These are phyloP conservation scores for Misopates orontium DNA, from an alignment of 257 asterid genomes.

Conservation along the genomic window DNA sequence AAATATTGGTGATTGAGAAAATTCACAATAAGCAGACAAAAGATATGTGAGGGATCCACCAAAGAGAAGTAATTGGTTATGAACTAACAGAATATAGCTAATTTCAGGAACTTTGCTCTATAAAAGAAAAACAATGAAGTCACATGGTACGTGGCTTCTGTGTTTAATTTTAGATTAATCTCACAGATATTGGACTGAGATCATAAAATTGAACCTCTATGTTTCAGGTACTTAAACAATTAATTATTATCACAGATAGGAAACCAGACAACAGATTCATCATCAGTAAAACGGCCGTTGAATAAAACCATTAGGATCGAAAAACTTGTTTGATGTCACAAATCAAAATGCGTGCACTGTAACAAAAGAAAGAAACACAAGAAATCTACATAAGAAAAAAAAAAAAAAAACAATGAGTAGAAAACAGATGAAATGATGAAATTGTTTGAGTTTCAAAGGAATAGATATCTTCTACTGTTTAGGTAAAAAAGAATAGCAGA, in stretches of 20 bases:
- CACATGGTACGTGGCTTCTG: background rate
- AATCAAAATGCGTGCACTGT: constrained; percentile 9
- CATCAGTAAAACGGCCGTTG: background rate
- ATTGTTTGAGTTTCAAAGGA: constrained; percentile 19
- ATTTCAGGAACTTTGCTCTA: background rate
- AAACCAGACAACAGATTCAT: constrained; percentile 5
- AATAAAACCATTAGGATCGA: background rate
- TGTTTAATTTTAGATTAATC: background rate
- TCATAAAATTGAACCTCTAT: background rate
- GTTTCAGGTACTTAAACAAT: background rate
- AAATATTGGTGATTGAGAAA: constrained; percentile 16
- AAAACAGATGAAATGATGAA: background rate
- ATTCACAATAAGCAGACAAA: background rate
- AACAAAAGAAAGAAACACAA: constrained; percentile 11
- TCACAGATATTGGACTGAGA: no score
- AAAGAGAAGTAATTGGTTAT: background rate
- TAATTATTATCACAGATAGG: background rate
- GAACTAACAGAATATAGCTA: background rate
- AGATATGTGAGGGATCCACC: constrained; percentile 4
- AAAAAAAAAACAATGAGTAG: no score
- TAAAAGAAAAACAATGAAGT: background rate
- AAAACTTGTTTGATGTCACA: background rate
- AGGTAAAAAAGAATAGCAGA: constrained; percentile 2
- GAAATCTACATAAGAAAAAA: background rate
- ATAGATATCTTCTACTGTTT: constrained; percentile 1